Conservation (phyloP, 352 stramenopile species). For the Poterioochromonas sp. region DNA sequence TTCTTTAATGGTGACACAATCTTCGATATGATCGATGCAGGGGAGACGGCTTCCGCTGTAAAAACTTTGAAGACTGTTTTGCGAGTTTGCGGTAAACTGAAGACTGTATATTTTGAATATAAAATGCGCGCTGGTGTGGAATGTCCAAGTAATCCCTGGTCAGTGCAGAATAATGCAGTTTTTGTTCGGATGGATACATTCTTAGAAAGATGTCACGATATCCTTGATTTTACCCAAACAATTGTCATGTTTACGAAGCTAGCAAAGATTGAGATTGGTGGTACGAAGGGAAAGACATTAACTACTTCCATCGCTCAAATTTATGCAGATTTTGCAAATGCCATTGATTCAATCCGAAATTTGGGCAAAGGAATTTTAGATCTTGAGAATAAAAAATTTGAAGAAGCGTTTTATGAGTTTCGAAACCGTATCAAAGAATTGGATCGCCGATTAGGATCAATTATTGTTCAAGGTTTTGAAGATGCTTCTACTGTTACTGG, state of each 20-base stretch:
- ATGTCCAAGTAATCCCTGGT: slow-evolving; percentile 70
- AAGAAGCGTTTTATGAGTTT: slow-evolving; percentile 80
- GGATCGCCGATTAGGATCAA: slow-evolving; percentile 63
- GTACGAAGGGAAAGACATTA: slow-evolving; percentile 79
- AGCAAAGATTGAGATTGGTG: slow-evolving; percentile 70
- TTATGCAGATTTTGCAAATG: slow-evolving; percentile 63
- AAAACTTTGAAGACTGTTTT: slow-evolving; percentile 47
- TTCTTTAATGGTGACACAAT: slow-evolving; percentile 63
- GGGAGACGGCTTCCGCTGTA: slow-evolving; percentile 53
- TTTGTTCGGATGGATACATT: slow-evolving; percentile 77
- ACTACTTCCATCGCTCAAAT: slow-evolving; percentile 77
- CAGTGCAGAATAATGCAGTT: slow-evolving; percentile 76
- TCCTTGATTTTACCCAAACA: slow-evolving; percentile 72
- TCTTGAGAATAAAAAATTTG: slow-evolving; percentile 72
- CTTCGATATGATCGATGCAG: slow-evolving; percentile 66
- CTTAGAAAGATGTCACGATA: slow-evolving; percentile 77
- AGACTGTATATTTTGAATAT: slow-evolving; percentile 81
- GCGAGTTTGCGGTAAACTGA: slow-evolving; percentile 71
- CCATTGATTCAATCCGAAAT: slow-evolving; percentile 59
- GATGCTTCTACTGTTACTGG: slow-evolving; percentile 73
- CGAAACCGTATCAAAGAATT: slow-evolving; percentile 63
- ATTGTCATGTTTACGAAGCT: slow-evolving; percentile 77
- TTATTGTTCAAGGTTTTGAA: slow-evolving; percentile 81
- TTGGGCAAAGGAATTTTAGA: slow-evolving; percentile 76
- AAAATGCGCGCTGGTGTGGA: slow-evolving; percentile 67